phyloP scores from a whole-genome alignment of 768 basidiomycete genomes.

The Xerocomellus amylosporus region DNA sequence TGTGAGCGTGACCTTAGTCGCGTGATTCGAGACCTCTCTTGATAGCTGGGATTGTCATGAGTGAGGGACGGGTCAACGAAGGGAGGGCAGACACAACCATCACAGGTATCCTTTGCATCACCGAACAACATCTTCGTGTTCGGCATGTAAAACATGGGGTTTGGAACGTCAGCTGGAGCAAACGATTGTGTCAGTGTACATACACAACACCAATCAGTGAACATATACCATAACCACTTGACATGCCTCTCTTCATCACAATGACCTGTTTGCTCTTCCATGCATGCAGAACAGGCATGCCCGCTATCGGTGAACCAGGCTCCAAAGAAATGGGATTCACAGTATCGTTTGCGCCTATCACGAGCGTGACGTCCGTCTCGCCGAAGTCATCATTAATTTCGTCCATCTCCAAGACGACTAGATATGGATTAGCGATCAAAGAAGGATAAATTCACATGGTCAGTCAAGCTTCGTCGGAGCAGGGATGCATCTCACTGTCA shows the following conservation, averaged over 20 bases:
- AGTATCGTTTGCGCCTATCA: slow-evolving; percentile 91
- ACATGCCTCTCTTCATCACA: slow-evolving; percentile 91
- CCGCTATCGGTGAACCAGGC: slow-evolving; percentile 82
- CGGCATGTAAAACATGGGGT: slow-evolving; percentile 92
- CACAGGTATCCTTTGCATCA: slow-evolving; percentile 88
- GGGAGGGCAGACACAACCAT: slow-evolving; percentile 47
- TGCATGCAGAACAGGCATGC: slow-evolving; percentile 89
- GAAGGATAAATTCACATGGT: background rate
- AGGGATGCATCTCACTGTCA: slow-evolving; percentile 55
- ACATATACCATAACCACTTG: slow-evolving; percentile 75
- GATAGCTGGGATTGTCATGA: slow-evolving; percentile 41
- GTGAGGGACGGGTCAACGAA: background rate
- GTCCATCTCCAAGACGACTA: slow-evolving; percentile 91
- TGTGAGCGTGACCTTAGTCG: slow-evolving; percentile 7
- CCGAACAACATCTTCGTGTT: slow-evolving; percentile 91
- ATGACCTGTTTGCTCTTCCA: slow-evolving; percentile 94
- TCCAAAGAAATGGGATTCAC: slow-evolving; percentile 90
- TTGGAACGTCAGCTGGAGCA: slow-evolving; percentile 76
- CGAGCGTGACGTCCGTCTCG: slow-evolving; percentile 86
- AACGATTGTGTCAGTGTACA: background rate
- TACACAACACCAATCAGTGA: background rate
- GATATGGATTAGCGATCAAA: background rate
- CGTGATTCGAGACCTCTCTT: slow-evolving; percentile 54
- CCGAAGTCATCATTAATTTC: slow-evolving; percentile 92
- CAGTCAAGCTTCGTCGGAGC: background rate